Evolutionary conservation across 208 protist species (phyloP).

Genomic region (Angomonas deanei): DNA sequence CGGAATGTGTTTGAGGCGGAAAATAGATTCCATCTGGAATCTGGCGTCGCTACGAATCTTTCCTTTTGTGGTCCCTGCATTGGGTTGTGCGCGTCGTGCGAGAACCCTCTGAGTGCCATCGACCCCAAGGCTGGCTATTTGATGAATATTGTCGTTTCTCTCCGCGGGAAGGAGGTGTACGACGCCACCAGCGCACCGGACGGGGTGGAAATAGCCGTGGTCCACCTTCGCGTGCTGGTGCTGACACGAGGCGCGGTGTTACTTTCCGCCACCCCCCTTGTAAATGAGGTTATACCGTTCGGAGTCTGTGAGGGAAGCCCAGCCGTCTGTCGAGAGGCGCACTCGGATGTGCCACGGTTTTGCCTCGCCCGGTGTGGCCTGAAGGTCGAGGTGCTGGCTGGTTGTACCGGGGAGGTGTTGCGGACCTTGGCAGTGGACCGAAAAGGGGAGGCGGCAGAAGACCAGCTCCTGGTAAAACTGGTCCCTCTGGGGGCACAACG

Average conservation of each 20-base stretch:
- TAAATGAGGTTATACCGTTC: conserved; percentile 29
- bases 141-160: neutral
- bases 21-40: neutral
- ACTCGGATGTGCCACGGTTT: conserved; percentile 16
- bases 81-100: conserved; percentile 49
- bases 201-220: conserved; percentile 27
- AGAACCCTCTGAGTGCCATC: conserved; percentile 18
- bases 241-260: conserved; percentile 26
- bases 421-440: conserved; percentile 27
- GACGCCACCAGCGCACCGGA: neutral
- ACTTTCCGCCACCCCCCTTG: conserved; percentile 21
- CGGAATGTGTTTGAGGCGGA: neutral
- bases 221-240: conserved; percentile 32
- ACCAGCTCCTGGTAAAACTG: neutral
- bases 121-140: neutral
- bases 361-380: conserved; percentile 40
- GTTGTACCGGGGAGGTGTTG: conserved; percentile 33
- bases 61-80: conserved; percentile 36
- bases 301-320: conserved; percentile 45
- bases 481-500: neutral
- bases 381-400: conserved; percentile 27
- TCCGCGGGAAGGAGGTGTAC: neutral
- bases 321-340: conserved; percentile 21
- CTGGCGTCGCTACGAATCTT: neutral
- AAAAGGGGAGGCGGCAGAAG: neutral